These are phyloP conservation scores for Boletellus ananas DNA, from an alignment of 768 basidiomycete genomes.

Conservation along the genomic window DNA sequence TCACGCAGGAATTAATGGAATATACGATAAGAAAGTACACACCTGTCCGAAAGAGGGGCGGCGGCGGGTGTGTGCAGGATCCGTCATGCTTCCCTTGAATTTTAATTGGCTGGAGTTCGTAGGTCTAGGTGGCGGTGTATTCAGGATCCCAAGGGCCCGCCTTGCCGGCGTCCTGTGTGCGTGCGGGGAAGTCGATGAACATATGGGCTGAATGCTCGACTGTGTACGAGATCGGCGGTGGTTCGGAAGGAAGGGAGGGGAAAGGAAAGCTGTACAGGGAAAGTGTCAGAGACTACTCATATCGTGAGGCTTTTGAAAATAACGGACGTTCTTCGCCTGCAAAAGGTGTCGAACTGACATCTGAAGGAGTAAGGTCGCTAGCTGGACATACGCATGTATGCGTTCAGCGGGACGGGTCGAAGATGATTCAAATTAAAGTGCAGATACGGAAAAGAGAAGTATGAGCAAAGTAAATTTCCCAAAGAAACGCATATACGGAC, in stretches of 20 bases:
- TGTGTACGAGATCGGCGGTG: slow-evolving; percentile 58
- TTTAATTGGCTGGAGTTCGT: slow-evolving; percentile 52
- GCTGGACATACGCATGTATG: slow-evolving; percentile 46
- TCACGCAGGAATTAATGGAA: slow-evolving; percentile 12
- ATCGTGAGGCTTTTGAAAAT: slow-evolving; percentile 12
- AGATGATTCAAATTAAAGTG: slow-evolving; percentile 8
- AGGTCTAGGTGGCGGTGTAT: slow-evolving; percentile 67
- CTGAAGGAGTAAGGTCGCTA: slow-evolving; percentile 48
- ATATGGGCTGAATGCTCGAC: slow-evolving; percentile 44
- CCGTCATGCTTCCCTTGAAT: slow-evolving; percentile 68
- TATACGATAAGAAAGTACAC: slow-evolving; percentile 15
- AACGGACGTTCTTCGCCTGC: slow-evolving; percentile 48
- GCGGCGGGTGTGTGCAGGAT: slow-evolving; percentile 55
- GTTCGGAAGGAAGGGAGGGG: slow-evolving; percentile 54
- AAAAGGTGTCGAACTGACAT: slow-evolving; percentile 46
- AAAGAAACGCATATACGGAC: slow-evolving; percentile 32
- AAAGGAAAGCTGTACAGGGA: slow-evolving; percentile 45
- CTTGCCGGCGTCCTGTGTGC: slow-evolving; percentile 32
- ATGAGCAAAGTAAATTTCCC: slow-evolving; percentile 16
- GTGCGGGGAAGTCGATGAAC: slow-evolving; percentile 22
- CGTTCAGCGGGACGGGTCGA: slow-evolving; percentile 9
- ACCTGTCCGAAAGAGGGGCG: slow-evolving; percentile 41
- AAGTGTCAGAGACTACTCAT: slow-evolving; percentile 19
- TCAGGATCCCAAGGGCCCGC: slow-evolving; percentile 36
- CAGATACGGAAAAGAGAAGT: background rate